Evolutionary conservation across 2,329 filamentous ascomycete genomes (phyloP).

Genomic region (Ophiocordyceps robertsii): DNA sequence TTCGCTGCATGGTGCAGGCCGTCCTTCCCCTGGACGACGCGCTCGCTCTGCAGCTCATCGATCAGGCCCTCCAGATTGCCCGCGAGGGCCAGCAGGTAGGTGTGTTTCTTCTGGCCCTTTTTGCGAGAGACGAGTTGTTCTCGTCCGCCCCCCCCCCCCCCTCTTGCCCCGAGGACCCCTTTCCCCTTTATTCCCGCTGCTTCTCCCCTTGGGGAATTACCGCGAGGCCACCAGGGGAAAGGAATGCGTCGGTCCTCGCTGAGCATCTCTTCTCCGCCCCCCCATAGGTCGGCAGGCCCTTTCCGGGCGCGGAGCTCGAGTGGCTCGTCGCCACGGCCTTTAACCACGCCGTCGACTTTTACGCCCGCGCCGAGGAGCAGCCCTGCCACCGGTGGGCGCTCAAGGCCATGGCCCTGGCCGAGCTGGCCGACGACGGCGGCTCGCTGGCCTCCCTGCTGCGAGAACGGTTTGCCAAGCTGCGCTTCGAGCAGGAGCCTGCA

Average conservation of each 20-base stretch:
- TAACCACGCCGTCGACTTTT: slow-evolving; percentile 59
- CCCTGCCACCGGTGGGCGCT: slow-evolving; percentile 47
- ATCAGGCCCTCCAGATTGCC: slow-evolving; percentile 46
- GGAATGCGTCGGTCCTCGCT: too few species aligned
- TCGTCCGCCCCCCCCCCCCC: too few species aligned
- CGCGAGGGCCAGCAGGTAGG: slow-evolving; percentile 32
- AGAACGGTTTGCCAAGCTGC: slow-evolving; percentile 27
- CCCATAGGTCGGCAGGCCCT: slow-evolving; percentile 27
- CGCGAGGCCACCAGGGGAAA: too few species aligned
- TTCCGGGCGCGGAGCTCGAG: slow-evolving; percentile 56
- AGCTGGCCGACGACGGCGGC: slow-evolving; percentile 41
- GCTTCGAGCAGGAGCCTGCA: slow-evolving; percentile 5
- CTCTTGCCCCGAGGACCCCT: too few species aligned
- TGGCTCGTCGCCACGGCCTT: slow-evolving; percentile 61
- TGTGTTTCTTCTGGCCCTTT: slow-evolving; percentile 6
- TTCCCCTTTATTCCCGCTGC: too few species aligned
- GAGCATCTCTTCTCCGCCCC: too few species aligned
- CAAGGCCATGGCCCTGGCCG: slow-evolving; percentile 48
- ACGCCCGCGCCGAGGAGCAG: slow-evolving; percentile 38
- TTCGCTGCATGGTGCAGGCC: slow-evolving; percentile 62
- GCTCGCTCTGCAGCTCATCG: slow-evolving; percentile 45
- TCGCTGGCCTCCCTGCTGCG: slow-evolving; percentile 29
- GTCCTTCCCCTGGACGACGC: slow-evolving; percentile 43
- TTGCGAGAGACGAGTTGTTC: neutral
- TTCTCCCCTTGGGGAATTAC: too few species aligned